Base-by-base conservation (phyloP, 306 rosid species). In the Clitoria ternatea region DNA sequence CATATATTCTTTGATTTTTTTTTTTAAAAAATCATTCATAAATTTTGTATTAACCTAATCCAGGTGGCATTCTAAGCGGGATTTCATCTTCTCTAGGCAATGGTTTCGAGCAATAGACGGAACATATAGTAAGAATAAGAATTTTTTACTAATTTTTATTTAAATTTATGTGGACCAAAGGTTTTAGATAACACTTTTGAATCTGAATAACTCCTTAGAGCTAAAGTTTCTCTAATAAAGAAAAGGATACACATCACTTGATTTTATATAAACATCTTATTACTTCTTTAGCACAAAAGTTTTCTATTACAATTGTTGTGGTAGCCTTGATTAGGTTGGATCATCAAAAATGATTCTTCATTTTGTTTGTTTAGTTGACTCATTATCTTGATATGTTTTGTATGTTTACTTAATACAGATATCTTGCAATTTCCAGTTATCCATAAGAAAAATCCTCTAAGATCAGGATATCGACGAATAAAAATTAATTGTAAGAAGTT, bases 81-180 rank as follows among this genome's bases (percentile, higher is more conserved):
- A 94, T 80, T 94, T 90, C 79, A 35, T 94, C 76, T 90, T 90
- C 82, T 88, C 98, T 32, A 83, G 98, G 87, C 97, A 85, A 79
- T 94, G 98, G 98, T 90, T 94, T 80, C 89, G 75, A 0, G 92
- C 85, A 80, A 97, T 90, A 80, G 96, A 94, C 75, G 97, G 96
- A 81, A 84, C 92, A 74, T 90, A 89, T 57, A 94, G 98, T 94
- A 86, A 90, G 98, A 48, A 76, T 7, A 56, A n/a, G n/a, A 17
- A 19, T 36, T 17, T 63, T 15, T 27, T 5, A 30, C 10, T 56
- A 14, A 22, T 62, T 45, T 44, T 40, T n/a, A n/a, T 35, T 43
- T 18, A 69, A 44, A 27, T n/a, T 76, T 49, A 20, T 18, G 40
- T 8, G 2, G 2, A 66, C 4, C 5, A 13, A 47, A 45, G 15